Evolutionary conservation across 345 rosid genomes (phyloP).

Genomic region (Aquilaria sinensis): DNA sequence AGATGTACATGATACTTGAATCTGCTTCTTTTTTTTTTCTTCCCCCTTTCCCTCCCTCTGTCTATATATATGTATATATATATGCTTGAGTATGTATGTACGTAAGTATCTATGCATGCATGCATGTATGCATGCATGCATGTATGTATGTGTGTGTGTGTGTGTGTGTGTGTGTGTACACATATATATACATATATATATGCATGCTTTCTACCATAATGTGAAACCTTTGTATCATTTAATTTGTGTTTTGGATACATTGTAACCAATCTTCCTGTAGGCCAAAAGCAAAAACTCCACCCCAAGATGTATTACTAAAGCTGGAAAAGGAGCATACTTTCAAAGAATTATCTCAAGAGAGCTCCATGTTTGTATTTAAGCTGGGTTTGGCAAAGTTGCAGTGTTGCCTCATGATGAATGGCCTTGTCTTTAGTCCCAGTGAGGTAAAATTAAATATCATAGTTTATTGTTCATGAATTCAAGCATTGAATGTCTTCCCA

Average conservation of each 20-base stretch:
- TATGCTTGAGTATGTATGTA: too few relatives aligned
- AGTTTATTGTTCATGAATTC: not conserved
- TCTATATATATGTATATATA: too few relatives aligned
- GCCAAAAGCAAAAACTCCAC: constrained; percentile 71
- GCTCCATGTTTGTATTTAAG: constrained; percentile 81
- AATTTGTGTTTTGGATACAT: constrained; percentile 4
- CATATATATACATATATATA: too few relatives aligned
- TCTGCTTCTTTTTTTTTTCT: not conserved
- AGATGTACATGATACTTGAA: too few relatives aligned
- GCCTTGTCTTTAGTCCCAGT: constrained; percentile 77
- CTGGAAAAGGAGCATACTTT: constrained; percentile 66
- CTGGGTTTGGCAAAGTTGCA: constrained; percentile 72
- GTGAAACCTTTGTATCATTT: not conserved
- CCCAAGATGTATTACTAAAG: constrained; percentile 78
- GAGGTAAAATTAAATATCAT: constrained; percentile 46
- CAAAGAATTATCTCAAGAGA: constrained; percentile 53
- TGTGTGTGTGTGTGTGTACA: too few relatives aligned
- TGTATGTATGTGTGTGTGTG: too few relatives aligned
- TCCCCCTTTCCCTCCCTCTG: not conserved
- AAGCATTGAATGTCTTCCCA: not conserved
- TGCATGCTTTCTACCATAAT: too few relatives aligned
- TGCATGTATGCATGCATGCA: too few relatives aligned
- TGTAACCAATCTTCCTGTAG: constrained; percentile 26
- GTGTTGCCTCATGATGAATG: constrained; percentile 87
- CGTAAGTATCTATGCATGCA: too few relatives aligned